Percentiles rank a stretch among this genome's conserved stretches.
phyloP scores from a whole-genome alignment of 352 stramenopile genomes.

The Plasmopara viticola region DNA sequence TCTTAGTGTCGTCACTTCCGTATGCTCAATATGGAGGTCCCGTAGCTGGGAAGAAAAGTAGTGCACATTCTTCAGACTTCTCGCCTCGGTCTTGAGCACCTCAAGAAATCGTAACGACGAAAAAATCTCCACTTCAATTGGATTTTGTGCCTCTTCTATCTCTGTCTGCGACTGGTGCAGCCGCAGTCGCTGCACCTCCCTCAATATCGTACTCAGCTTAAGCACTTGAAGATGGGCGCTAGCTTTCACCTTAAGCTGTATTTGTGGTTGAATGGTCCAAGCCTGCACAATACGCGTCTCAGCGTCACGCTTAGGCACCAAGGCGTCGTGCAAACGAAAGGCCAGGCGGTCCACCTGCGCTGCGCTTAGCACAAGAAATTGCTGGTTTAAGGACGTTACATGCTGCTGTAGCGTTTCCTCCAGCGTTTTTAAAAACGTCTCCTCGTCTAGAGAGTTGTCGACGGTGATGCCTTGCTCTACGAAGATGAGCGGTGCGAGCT shows the following conservation, averaged over 20 bases:
- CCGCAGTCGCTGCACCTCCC: constrained; percentile 58
- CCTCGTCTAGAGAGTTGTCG: constrained; percentile 42
- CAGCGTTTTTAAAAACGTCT: constrained; percentile 55
- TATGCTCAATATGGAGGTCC: constrained; percentile 67
- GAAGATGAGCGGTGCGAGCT: background rate
- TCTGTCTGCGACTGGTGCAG: constrained; percentile 42
- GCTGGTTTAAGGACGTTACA: constrained; percentile 31
- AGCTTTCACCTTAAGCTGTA: constrained; percentile 55
- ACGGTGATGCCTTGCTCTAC: constrained; percentile 31
- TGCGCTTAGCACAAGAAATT: constrained; percentile 63
- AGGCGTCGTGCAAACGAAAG: constrained; percentile 58
- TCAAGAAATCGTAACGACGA: constrained; percentile 65
- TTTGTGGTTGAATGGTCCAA: constrained; percentile 71
- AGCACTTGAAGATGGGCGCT: constrained; percentile 79
- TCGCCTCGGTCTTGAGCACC: constrained; percentile 40
- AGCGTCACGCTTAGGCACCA: constrained; percentile 62
- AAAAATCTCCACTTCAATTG: constrained; percentile 78
- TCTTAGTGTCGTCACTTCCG: constrained; percentile 33
- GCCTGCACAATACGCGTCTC: constrained; percentile 61
- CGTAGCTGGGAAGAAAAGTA: constrained; percentile 63
- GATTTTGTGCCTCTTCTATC: constrained; percentile 2
- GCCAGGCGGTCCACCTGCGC: constrained; percentile 64
- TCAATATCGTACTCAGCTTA: constrained; percentile 81
- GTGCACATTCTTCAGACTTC: constrained; percentile 45
- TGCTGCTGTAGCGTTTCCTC: constrained; percentile 68